phyloP scores from a whole-genome alignment of 345 rosid genomes.

The Heritiera littoralis region DNA sequence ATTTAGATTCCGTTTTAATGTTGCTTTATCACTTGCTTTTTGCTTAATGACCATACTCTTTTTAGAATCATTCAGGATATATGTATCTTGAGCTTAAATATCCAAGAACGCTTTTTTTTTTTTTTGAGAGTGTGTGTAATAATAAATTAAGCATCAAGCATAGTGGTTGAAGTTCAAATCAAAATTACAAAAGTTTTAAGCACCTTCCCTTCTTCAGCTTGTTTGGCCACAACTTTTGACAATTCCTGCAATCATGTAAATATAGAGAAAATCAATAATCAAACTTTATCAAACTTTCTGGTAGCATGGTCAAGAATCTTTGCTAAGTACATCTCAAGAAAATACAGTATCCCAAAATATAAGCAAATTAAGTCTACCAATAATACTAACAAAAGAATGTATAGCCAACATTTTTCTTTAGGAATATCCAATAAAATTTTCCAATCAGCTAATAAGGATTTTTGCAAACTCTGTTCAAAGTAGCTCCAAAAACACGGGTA shows the following conservation, averaged over 20 bases:
- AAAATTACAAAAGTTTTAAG: slow-evolving; percentile 13
- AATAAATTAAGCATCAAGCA: not conserved
- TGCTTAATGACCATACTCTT: not conserved
- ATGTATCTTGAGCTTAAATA: not conserved
- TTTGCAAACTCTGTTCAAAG: not conserved
- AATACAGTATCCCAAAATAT: slow-evolving; percentile 2
- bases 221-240: slow-evolving; percentile 84
- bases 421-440: not conserved
- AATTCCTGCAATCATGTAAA: slow-evolving; percentile 59
- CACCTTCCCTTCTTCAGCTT: slow-evolving; percentile 95
- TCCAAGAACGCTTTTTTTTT: not conserved
- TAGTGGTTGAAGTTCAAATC: slow-evolving; percentile 7
- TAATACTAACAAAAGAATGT: not conserved
- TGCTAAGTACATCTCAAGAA: slow-evolving; percentile 6
- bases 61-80: not conserved
- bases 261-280: not conserved
- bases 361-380: slow-evolving; percentile 12
- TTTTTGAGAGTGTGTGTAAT: too few relatives aligned
- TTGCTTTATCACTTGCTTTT: not conserved
- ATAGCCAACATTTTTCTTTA: not conserved
- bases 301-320: not conserved
- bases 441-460: not conserved
- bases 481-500: not conserved
- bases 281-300: not conserved
- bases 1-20: not conserved